A percentile compares a stretch with the other conserved stretches of the same genome.
These are phyloP conservation scores for Suillus brevipes DNA, from an alignment of 768 basidiomycete species.

Conservation along the genomic window DNA sequence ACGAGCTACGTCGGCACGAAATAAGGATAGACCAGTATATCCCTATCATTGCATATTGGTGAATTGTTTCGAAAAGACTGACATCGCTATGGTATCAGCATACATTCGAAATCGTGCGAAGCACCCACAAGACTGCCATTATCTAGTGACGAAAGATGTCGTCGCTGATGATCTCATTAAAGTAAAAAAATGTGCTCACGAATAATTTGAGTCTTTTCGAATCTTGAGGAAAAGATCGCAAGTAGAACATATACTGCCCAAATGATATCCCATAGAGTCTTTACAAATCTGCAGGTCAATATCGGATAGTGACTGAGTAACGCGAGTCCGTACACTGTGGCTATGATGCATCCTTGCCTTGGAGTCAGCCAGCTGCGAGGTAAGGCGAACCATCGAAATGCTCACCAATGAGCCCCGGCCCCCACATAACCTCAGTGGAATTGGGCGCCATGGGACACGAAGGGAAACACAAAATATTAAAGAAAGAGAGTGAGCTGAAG, in stretches of 20 bases:
- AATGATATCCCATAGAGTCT: slow-evolving; percentile 22
- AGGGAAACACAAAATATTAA: not conserved
- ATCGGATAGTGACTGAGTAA: not conserved
- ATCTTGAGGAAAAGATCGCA: slow-evolving; percentile 20
- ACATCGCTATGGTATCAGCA: not conserved
- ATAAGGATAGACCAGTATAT: not conserved
- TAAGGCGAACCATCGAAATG: not conserved
- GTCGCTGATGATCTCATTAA: not conserved
- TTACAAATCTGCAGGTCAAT: not conserved
- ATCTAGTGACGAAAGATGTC: not conserved
- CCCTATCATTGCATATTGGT: not conserved
- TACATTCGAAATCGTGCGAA: not conserved
- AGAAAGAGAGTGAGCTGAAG: not conserved
- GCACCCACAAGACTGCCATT: not conserved
- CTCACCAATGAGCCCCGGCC: slow-evolving; percentile 22
- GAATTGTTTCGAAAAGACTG: not conserved
- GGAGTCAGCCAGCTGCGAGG: not conserved
- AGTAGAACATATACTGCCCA: slow-evolving; percentile 21
- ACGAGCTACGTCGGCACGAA: slow-evolving; percentile 1
- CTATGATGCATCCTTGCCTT: slow-evolving; percentile 16
- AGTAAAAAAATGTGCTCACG: slow-evolving; percentile 13
- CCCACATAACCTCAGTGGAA: slow-evolving; percentile 7
- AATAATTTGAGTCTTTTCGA: slow-evolving; percentile 10
- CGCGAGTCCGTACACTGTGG: slow-evolving; percentile 12
- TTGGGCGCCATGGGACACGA: slow-evolving; percentile 12